Base-by-base conservation (phyloP, 495 filamentous ascomycete species). In the Bacidia rubella region DNA sequence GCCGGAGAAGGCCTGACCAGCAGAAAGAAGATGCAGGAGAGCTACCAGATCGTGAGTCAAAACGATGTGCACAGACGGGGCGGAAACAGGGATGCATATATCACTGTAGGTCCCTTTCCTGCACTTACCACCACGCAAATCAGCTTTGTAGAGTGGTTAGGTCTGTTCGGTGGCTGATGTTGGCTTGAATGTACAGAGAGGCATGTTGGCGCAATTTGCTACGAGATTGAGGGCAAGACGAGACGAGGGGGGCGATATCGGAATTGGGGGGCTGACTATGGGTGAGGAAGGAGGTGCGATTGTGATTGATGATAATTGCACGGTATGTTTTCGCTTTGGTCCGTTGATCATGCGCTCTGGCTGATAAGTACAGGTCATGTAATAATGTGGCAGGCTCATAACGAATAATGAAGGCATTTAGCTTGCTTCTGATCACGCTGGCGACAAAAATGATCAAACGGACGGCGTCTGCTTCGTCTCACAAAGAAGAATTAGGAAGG, bases 31-130 rank as follows among this genome's bases (percentile, higher is more conserved):
- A 71, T 86, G 62, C 70, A 80, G 10, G 64, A 81, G 27, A 73
- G 72, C 50, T 83, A 86, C 47, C 65, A 70, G 49, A 87, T 87
- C 56, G 78, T 74, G 57, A 74, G 67, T 51, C 72, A 80, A 60
- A 87, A 86, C 60, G 81, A 85, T 59, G 68, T 74, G 27, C 70
- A 81, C 47, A 71, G 80, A 47, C 74, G 70, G 56, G 79, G 74
- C 2, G 80, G 81, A 10, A 70, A 80, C 61, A 69, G 68, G 51
- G 80, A 83, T 55, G 78, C 79, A 15, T 75, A 71, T 42, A 69
- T 86, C 42, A 82, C 82, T 59, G 80, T 84, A 70, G 52, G 60
- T 39, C 47, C 57, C 46, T 58, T 50, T 22, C 39, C 54, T 19
- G 38, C 58, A 43, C 26, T 59, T 48, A 49, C 52, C 1, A 41